These are phyloP conservation scores for Theileria equi DNA, from an alignment of 169 alveolate genomes.

Conservation along the genomic window DNA sequence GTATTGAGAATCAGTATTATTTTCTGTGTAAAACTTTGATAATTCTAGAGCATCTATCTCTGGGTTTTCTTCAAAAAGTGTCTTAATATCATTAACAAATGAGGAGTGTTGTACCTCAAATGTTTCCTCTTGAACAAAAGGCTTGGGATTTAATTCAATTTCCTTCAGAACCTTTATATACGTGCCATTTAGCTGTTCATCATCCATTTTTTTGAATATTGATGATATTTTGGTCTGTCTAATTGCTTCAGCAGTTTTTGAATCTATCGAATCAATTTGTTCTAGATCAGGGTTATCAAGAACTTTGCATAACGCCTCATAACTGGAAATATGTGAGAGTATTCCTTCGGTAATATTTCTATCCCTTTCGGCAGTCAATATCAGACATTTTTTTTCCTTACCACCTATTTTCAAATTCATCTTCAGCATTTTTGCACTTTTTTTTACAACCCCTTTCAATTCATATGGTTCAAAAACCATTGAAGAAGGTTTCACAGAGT, in stretches of 20 bases:
- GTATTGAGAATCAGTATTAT: not conserved
- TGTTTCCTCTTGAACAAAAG: conserved; percentile 32
- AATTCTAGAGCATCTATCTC: too few species aligned
- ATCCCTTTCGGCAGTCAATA: conserved; percentile 7
- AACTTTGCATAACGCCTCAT: conserved; percentile 22
- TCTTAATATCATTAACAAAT: too few species aligned
- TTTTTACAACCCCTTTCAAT: not conserved
- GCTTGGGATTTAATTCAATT: conserved; percentile 1
- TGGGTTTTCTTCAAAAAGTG: too few species aligned
- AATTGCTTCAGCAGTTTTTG: conserved; percentile 16
- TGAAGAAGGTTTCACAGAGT: conserved; percentile 1
- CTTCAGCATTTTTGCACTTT: not conserved
- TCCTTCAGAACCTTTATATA: conserved; percentile 22
- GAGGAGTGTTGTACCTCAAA: too few species aligned
- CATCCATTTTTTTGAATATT: conserved; percentile 15
- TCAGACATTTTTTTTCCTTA: conserved; percentile 9
- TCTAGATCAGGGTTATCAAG: conserved; percentile 20
- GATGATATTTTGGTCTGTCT: conserved; percentile 22
- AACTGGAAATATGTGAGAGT: conserved; percentile 37
- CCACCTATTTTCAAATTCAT: conserved; percentile 8
- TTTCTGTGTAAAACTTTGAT: too few species aligned
- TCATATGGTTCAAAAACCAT: conserved; percentile 32
- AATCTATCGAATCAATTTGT: not conserved
- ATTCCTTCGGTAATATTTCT: conserved; percentile 22
- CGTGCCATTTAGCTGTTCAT: conserved; percentile 12